Base-by-base conservation (phyloP, 1,284 basidiomycete species). In the Rhodotorula sp. region DNA sequence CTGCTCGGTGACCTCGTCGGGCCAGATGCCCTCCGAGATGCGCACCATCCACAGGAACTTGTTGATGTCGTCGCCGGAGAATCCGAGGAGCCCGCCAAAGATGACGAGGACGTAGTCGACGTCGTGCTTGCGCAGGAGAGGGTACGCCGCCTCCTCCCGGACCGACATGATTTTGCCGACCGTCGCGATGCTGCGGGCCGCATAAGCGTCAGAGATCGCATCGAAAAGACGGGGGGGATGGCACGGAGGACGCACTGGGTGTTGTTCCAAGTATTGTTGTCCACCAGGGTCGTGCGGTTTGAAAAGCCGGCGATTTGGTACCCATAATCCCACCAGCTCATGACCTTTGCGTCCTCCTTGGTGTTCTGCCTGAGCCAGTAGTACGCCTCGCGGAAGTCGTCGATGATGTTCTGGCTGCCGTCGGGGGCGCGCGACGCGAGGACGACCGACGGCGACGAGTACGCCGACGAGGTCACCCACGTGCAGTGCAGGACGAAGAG, bases 231-330 rank as follows among this genome's bases (percentile, higher is more conserved):
- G 17, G 37, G 29, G 32, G 46, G 50, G 48, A 55, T 53, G 36
- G 19, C 48, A 68, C 36, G 34, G 56, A 62, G 19, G 10, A 57
- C 91, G 78, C 76, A 94, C 92, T 99, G 83, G 29, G 83, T 84
- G 84, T 99, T 99, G 84, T 99, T 99, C 97, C 97, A 99, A 2
- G 97, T 99, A 82, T 99, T 99, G 85, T 99, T 99, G 83, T 99
- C 97, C 19, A 99, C 97, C 70, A 99, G 84, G 4, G 94, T 97
- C n/a, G 92, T 89, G 56, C 97, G 86, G 83, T 98, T 94, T 21
- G 97, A 94, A 92, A 99, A 97, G 61, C 97, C 97, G 56, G 95
- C 93, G 80, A 99, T 97, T 84, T 99, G 96, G 82, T 99, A 99
- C 32, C 97, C 97, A 79, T 99, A 99, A 84, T 99, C 97, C 97